phyloP scores from a whole-genome alignment of 2,329 filamentous ascomycete species.

The Claviceps lovelessii region DNA sequence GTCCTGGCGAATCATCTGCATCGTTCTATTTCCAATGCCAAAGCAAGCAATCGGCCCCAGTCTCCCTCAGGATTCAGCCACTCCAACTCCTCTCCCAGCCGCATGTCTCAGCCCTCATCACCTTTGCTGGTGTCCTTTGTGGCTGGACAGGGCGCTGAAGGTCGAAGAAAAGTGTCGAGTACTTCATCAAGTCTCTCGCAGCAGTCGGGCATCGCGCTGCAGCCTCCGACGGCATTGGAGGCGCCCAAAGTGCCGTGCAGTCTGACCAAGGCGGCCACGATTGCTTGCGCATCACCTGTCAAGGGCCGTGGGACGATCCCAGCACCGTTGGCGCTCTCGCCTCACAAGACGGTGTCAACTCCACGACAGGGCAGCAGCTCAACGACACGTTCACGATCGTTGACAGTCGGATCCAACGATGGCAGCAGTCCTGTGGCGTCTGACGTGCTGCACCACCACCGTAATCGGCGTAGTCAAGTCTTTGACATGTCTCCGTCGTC shows the following conservation, averaged over 20 bases:
- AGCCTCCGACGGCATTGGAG: conserved; percentile 59
- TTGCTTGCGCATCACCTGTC: conserved; percentile 39
- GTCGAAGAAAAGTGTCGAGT: conserved; percentile 78
- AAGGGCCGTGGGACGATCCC: conserved; percentile 40
- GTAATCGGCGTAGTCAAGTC: conserved; percentile 85
- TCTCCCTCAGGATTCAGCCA: conserved; percentile 75
- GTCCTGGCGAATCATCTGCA: conserved; percentile 67
- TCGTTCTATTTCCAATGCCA: conserved; percentile 69
- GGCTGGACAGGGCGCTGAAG: conserved; percentile 64
- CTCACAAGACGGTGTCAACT: conserved; percentile 47
- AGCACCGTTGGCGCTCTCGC: conserved; percentile 40
- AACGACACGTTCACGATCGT: conserved; percentile 63
- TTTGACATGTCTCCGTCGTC: conserved; percentile 95
- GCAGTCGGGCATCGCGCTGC: conserved; percentile 50
- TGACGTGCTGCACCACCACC: conserved; percentile 59
- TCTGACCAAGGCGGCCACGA: conserved; percentile 45
- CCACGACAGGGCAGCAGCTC: conserved; percentile 47
- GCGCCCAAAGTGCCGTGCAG: conserved; percentile 47
- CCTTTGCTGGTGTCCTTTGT: conserved; percentile 95
- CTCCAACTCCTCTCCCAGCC: conserved; percentile 72
- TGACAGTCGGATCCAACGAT: conserved; percentile 90
- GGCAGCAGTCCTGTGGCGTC: conserved; percentile 65
- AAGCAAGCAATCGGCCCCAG: conserved; percentile 61
- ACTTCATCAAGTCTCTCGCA: conserved; percentile 75
- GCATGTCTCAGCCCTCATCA: conserved; percentile 52